Evolutionary conservation across 2,329 filamentous ascomycete genomes (phyloP).

Genomic region (Teratosphaeria gauchensis): DNA sequence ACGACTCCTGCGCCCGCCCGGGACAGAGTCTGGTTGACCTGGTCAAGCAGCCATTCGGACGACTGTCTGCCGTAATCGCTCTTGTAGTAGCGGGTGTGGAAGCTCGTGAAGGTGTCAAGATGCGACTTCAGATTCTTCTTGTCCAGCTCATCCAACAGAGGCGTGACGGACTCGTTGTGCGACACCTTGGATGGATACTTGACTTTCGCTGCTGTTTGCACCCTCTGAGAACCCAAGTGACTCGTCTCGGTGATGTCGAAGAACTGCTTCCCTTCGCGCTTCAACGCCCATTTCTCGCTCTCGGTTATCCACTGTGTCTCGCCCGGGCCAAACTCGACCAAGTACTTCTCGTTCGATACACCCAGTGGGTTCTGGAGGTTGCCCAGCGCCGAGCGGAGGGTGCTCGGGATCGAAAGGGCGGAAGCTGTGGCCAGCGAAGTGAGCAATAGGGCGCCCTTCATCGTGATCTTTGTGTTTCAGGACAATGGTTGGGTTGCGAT

Average conservation of each 20-base stretch:
- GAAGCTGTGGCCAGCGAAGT: slow-evolving; percentile 5
- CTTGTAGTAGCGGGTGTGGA: slow-evolving; percentile 76
- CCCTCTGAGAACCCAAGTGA: slow-evolving; percentile 30
- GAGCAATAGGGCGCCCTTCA: slow-evolving; percentile 4
- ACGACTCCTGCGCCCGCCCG: slow-evolving; percentile 66
- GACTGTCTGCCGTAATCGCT: slow-evolving; percentile 71
- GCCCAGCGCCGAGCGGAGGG: slow-evolving; percentile 1
- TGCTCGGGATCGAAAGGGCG: slow-evolving; percentile 6
- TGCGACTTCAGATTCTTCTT: slow-evolving; percentile 69
- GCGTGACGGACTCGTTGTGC: slow-evolving; percentile 56
- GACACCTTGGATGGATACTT: slow-evolving; percentile 58
- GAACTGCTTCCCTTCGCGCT: slow-evolving; percentile 72
- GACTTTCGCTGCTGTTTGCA: slow-evolving; percentile 33
- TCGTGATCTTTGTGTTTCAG: not conserved
- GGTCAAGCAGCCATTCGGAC: slow-evolving; percentile 73
- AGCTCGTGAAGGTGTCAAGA: slow-evolving; percentile 66
- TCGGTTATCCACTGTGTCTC: slow-evolving; percentile 82
- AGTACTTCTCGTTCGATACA: slow-evolving; percentile 44
- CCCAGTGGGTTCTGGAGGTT: slow-evolving; percentile 18
- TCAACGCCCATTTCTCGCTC: slow-evolving; percentile 87
- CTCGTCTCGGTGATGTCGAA: slow-evolving; percentile 82
- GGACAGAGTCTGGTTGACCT: slow-evolving; percentile 62
- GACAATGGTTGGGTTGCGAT: not conserved
- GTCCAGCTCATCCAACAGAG: slow-evolving; percentile 58
- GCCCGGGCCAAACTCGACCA: slow-evolving; percentile 78